Base-by-base conservation (phyloP, 2,329 filamentous ascomycete species). In the Fusarium temperatum region DNA sequence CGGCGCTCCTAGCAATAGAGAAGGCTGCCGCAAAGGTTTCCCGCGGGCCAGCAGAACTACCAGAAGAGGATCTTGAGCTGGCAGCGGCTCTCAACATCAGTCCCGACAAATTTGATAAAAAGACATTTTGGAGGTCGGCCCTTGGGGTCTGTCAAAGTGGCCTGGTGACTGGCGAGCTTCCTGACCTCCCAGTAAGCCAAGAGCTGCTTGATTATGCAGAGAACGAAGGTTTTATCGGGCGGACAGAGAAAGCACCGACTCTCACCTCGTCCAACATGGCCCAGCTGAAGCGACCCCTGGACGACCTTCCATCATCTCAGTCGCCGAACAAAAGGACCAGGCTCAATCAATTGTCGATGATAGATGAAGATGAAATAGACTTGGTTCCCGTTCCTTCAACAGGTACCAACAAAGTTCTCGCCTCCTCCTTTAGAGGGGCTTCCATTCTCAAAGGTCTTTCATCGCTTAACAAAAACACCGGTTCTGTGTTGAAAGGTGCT, bases 111-210 rank as follows among this genome's bases (percentile, higher is more conserved):
- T 75, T 81, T 20, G 70, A 73, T 32, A 68, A 70, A 11, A 53
- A 44, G 17, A 42, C 48, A 6, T 44, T 59, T 28, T 73, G 61
- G 65, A 28, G 56, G 15, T 66, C 57, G 13, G 42, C 61, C 12
- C 17, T 73, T 26, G 87, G 87, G 2, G 63, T 89, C 26, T 82
- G 82, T 45, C 60, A 78, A 51, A 89, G 87, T 63, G 83, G 84
- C 11, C 75, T 87, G 20, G 81, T 78, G 38, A 82, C 82, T 26
- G 82, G 82, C 20, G 77, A 70, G 28, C 77, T 81, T 6, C 83
- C 83, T 6, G 67, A 69, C 2, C 80, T 88, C 35, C 82, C 84
- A 3, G 42, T 88, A 4, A 76, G 78, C 6, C 71, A 78, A 13
- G 80, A 77, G 13, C 75, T 89, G 18, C 64, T 88, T 6, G 79